Evolutionary conservation across 2,329 filamentous ascomycete species (phyloP).

Genomic region (Fusarium dimerum): DNA sequence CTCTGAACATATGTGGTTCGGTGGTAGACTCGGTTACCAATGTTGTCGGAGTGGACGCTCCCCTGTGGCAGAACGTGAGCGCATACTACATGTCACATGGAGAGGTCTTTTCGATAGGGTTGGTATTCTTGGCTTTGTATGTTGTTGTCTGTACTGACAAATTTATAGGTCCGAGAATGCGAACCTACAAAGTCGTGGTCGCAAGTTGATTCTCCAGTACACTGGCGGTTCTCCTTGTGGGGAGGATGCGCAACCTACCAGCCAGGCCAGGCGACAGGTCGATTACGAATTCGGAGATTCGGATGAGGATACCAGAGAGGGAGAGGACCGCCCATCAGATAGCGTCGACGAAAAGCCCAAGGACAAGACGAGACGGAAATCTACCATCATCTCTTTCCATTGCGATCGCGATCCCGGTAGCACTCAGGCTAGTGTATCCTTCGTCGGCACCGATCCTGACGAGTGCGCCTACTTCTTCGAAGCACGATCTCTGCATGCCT

Average conservation of each 20-base stretch:
- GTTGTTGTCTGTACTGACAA: slow-evolving; percentile 9
- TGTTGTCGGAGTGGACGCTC: slow-evolving; percentile 64
- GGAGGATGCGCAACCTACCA: slow-evolving; percentile 41
- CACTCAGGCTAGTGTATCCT: slow-evolving; percentile 71
- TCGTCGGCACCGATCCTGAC: slow-evolving; percentile 80
- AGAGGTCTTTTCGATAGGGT: slow-evolving; percentile 75
- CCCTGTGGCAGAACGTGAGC: slow-evolving; percentile 71
- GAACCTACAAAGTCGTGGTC: slow-evolving; percentile 60
- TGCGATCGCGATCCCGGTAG: slow-evolving; percentile 81
- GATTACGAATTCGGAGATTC: slow-evolving; percentile 25
- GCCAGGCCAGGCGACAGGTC: slow-evolving; percentile 32
- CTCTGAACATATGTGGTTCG: slow-evolving; percentile 76
- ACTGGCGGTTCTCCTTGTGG: slow-evolving; percentile 75
- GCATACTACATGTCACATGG: slow-evolving; percentile 71
- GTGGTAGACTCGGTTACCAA: slow-evolving; percentile 67
- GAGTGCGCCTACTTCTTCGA: slow-evolving; percentile 97
- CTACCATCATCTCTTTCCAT: slow-evolving; percentile 86
- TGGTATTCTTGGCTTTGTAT: slow-evolving; percentile 31
- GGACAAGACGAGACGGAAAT: slow-evolving; percentile 59
- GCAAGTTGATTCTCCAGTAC: slow-evolving; percentile 77
- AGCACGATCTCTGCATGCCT: slow-evolving; percentile 81
- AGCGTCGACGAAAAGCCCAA: slow-evolving; percentile 10
- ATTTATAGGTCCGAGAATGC: slow-evolving; percentile 48
- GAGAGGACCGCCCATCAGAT: slow-evolving; percentile 6
- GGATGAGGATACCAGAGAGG: slow-evolving; percentile 15